Base-by-base conservation (phyloP, 1,284 basidiomycete genomes). In the Tylopilus sp. region DNA sequence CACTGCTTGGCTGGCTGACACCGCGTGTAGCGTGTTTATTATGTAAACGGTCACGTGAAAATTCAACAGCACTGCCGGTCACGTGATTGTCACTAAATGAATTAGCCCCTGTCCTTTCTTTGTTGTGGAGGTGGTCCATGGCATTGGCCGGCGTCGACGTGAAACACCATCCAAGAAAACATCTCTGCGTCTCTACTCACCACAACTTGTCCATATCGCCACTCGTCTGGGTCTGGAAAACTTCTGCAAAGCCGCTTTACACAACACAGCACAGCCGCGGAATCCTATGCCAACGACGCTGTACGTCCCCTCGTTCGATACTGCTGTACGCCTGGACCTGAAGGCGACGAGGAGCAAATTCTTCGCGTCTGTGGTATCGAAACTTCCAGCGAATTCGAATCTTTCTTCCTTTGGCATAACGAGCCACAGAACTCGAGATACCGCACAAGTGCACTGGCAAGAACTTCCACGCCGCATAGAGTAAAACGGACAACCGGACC, bases 11-110 rank as follows among this genome's bases (percentile, higher is more conserved):
- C 16, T 48, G 60, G 63, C 60, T 65, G 56, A 59, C 62, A n/a
- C 44, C 51, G 60, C 60, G 54, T 51, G 13, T 39, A 50, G 51
- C 64, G 65, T 67, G 64, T 65, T 49, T 54, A 45, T 63, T 63
- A 66, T 29, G 42, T 63, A 63, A 63, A 12, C 0, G 6, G 7
- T 69, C 64, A 65, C 64, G 66, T 69, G 64, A 0, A 46, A 55
- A 46, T 0, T 44, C 61, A 68, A 69, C 64, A 29, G 1, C 34
- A 26, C 38, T 26, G 0, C 34, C 26, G 33, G 38, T 66, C 61
- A 63, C 61, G 61, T 63, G 61, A 2, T 10, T 3, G 3, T 1
- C 15, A 15, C n/a, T 29, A 19, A 29, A 51, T 57, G 49, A 59
- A 62, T 40, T 49, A 43, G 11, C 61, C 61, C 64, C 61, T 66